Base-by-base conservation (phyloP, 352 stramenopile species). In the Peronosclerospora sorghi region DNA sequence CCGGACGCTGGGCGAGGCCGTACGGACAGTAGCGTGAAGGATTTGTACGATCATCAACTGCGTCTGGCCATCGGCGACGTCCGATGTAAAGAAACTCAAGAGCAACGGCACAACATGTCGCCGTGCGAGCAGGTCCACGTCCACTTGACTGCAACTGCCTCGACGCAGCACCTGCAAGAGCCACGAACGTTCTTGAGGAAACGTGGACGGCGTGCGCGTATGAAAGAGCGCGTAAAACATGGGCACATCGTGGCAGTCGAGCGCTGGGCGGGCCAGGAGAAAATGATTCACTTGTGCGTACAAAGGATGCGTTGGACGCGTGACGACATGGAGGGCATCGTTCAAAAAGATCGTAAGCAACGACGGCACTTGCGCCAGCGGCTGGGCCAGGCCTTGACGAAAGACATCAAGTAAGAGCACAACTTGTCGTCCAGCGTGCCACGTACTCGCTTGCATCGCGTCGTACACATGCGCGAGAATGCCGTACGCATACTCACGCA, bases 201-300 rank as follows among this genome's bases (percentile, higher is more conserved):
- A 89, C 1, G 62, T 89, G 13, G 78, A 51, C 14, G 73, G 62
- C 29, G 74, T 62, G 20, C 73, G 71, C 24, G 69, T 86, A 59
- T 91, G 85, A 54, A 94, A 94, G 3, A 94, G 54, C 35, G 81
- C 68, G 53, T 90, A 94, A 47, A 94, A 94, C 79, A 94, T 91
- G 2, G 81, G 81, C 8, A 94, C 81, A 49, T 91, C 79, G 30
- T 54, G 65, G 13, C 88, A 38, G 47, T 94, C 79, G 47, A 94
- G 61, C 13, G 75, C 73, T 0, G 76, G 73, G 9, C 79, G 76
- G n/a, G 78, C 65, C 8, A 94, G 54, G 21, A 94, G 44, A 37
- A 94, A 94, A 34, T 86, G 74, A 51, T 94, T 94, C 26, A 94
- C 39, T 47, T 82, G 72, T 14, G 70, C 63, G 37, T 86, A 91